Base-by-base conservation (phyloP, 495 filamentous ascomycete species). In the Penicillium subrubescens region DNA sequence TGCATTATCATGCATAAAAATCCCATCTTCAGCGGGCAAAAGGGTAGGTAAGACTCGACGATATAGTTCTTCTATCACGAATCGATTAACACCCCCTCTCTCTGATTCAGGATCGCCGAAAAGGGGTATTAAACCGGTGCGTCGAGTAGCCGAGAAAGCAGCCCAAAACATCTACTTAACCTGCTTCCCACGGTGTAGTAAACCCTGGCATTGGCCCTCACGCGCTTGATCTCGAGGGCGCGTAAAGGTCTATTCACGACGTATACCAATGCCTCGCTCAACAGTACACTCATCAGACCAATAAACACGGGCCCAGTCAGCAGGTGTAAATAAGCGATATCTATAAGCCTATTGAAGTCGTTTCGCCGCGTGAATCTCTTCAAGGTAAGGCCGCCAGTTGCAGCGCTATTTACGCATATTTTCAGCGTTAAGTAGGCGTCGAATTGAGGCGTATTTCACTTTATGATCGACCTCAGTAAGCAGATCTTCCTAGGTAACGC, bases 1-100 rank as follows among this genome's bases (percentile, higher is more conserved):
- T 8, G 56, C 56, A 31, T 44, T 44, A 60, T 64, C 62, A 52
- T 64, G 62, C 33, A 43, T 14, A 46, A 64, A 64, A 19, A 64
- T 54, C 5, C 27, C 34, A 23, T 12, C 35, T 8, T 39, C 35
- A 0, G 35, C 8, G 14, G 35, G 35, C 2, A 61, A 12, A 29
- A 52, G 25, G 5, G 56, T 58, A 37, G 59, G 59, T 2, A 61
- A 5, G 4, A 61, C 48, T 39, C 59, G 46, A 10, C 60, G 19
- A 19, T 56, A 62, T 54, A 62, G 19, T n/a, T 54, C 56, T n/a
- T 55, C 50, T 5, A 35, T 55, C 1, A 10, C 55, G 46, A n/a
- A 21, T 14, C 17, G 41, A 58, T 34, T 41, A 2, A 58, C 37
- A 44, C 56, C 56, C 23, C 37, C 11, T 8, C 56, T 15, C 23